Evolutionary conservation across 73 alveolate genomes (phyloP), one percentile per base, ranked within the genome.

Genomic region (Diophrys appendiculata): DNA sequence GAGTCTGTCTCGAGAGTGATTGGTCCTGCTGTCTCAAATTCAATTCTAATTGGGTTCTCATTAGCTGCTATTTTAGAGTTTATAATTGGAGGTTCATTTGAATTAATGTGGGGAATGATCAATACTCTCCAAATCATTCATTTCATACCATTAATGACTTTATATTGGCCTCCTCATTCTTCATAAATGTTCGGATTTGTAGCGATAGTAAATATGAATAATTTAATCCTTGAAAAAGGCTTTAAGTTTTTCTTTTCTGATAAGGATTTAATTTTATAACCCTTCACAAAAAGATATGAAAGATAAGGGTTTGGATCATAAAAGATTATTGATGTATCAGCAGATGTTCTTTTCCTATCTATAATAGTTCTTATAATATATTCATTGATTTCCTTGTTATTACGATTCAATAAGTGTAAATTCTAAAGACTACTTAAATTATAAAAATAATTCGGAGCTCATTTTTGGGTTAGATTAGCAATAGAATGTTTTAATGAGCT

Each of bases 101-200:
- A 72, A 72, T 13, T 43, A 3, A 0, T 72, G 13, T 76, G 85
- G 85, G 77, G 85, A 0, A 52, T 64, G 26, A 23, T 76, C 14
- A 76, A 64, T 29, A 33, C 72, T 33, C 67, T 76, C 1, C 77
- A 76, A 26, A 64, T 76, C 28, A 65, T 76, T 22, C 69, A 76
- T 52, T 76, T 32, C 54, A 24, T 76, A 54, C 73, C 85, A 1
- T 25, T 76, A 0, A 3, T 65, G 8, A 33, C 31, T 0, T 8
- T 76, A 25, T 33, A 29, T 27, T 76, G 5, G 52, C 85, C 85
- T 25, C 52, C 54, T 5, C 35, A 67, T 67, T n/a, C 31, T 31
- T 25, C 23, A 23, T 28, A 67, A 67, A 67, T 67, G 75, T 67
- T 67, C 54, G 3, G 18, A n/a, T 18, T 3, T 25, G 23, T 67